Percentiles rank a stretch among this genome's conserved stretches.
Evolutionary conservation across 495 filamentous ascomycete genomes (phyloP).

Genomic region (Apodospora peruviana): DNA sequence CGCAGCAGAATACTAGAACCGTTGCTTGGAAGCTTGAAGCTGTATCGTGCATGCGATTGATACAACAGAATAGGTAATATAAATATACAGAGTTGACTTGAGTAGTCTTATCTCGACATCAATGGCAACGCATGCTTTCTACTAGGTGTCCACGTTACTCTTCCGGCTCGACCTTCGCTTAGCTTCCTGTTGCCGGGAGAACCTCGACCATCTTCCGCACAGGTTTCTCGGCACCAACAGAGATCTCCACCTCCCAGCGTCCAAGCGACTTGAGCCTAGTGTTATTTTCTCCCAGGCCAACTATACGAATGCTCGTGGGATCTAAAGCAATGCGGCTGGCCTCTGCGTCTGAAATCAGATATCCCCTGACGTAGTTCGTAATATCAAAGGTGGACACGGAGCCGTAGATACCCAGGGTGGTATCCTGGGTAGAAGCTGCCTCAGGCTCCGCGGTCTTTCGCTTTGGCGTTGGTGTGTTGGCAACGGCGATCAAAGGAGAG

Average conservation of each 20-base stretch:
- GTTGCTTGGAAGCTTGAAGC: neutral
- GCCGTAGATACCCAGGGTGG: conserved; percentile 30
- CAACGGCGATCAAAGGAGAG: conserved; percentile 17
- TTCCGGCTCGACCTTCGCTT: neutral
- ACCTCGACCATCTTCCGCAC: conserved; percentile 28
- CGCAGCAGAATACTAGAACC: too few relatives aligned
- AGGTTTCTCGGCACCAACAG: conserved; percentile 14
- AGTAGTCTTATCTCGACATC: too few relatives aligned
- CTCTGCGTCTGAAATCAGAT: conserved; percentile 22
- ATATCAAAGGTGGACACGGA: conserved; percentile 36
- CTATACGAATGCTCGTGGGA: conserved; percentile 23
- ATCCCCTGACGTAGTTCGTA: conserved; percentile 20
- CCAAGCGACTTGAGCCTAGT: conserved; percentile 37
- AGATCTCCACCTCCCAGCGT: conserved; percentile 31
- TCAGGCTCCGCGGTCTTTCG: neutral
- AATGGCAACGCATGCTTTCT: too few relatives aligned
- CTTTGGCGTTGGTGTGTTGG: neutral
- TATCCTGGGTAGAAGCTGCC: neutral
- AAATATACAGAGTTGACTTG: too few relatives aligned
- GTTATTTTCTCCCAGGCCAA: conserved; percentile 24
- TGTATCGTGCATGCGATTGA: neutral
- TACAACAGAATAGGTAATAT: neutral
- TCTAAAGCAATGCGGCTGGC: conserved; percentile 29
- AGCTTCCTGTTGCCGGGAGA: conserved; percentile 18
- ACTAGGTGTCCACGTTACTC: too few relatives aligned